Percentiles rank a stretch among this genome's conserved stretches.
Evolutionary conservation across 305 asterid species (phyloP).

Genomic region (Plantago coronopus): DNA sequence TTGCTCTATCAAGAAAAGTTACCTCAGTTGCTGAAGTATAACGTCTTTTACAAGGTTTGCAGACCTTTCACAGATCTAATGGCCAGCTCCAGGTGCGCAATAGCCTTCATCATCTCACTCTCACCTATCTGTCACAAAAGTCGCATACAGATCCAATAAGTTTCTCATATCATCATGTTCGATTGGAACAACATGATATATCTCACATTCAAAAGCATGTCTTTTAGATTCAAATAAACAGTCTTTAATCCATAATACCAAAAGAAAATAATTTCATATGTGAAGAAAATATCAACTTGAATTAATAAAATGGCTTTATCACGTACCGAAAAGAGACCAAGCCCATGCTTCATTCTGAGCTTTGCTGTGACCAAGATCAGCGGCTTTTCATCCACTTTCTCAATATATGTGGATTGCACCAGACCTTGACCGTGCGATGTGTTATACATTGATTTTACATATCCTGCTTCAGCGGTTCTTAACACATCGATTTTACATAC

Average conservation of each 20-base stretch:
- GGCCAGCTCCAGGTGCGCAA: constrained; percentile 80
- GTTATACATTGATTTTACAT: constrained; percentile 88
- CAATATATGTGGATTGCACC: constrained; percentile 44
- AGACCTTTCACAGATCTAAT: constrained; percentile 54
- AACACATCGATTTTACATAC: constrained; percentile 86
- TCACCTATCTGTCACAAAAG: constrained; percentile 46
- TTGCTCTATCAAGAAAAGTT: constrained; percentile 46
- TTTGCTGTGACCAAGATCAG: constrained; percentile 80
- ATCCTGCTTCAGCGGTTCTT: constrained; percentile 83
- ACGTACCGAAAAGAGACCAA: constrained; percentile 64
- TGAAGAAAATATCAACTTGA: not conserved
- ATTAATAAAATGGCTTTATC: too few species aligned
- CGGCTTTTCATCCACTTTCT: constrained; percentile 92
- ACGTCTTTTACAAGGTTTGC: constrained; percentile 53
- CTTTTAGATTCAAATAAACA: too few species aligned
- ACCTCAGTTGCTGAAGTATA: constrained; percentile 46
- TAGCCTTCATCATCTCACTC: constrained; percentile 74
- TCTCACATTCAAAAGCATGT: too few species aligned
- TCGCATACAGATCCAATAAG: constrained; percentile 23
- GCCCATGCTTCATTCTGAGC: constrained; percentile 84
- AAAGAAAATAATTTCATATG: not conserved
- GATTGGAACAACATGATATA: too few species aligned
- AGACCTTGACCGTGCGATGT: constrained; percentile 72
- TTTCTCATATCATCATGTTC: constrained; percentile 10
- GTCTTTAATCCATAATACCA: too few species aligned